A percentile compares a stretch with the other conserved stretches of the same genome.
These are phyloP conservation scores for Scenedesmus sp. DNA, from an alignment of 163 green algal species.

Conservation along the genomic window DNA sequence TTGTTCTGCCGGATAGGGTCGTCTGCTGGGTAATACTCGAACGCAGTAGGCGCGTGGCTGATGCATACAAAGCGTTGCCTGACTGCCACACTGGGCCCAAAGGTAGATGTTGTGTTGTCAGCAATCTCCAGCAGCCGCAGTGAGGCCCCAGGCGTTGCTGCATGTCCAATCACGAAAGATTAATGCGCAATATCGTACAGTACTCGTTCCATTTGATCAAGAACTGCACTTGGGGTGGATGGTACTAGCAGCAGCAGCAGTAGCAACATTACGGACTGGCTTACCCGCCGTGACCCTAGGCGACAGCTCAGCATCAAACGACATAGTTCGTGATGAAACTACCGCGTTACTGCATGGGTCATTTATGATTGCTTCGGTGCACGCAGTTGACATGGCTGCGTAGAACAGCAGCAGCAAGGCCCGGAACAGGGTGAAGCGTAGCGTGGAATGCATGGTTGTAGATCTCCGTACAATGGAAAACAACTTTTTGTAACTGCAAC, in stretches of 20 bases:
- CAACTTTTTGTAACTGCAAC: too few relatives aligned
- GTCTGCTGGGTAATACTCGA: neutral
- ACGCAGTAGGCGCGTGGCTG: neutral
- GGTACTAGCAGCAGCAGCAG: too few relatives aligned
- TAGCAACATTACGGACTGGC: too few relatives aligned
- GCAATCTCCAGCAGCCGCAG: neutral
- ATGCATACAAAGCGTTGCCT: constrained; percentile 1
- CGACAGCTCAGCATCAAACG: neutral
- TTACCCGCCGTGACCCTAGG: neutral
- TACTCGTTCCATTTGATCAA: neutral
- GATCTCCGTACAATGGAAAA: too few relatives aligned
- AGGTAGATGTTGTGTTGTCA: neutral
- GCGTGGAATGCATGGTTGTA: too few relatives aligned
- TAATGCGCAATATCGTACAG: neutral
- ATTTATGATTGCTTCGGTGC: neutral
- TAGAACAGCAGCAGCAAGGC: neutral
- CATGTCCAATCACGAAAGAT: neutral
- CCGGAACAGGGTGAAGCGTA: too few relatives aligned
- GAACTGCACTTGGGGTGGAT: too few relatives aligned
- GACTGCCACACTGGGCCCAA: neutral
- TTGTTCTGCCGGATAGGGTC: neutral
- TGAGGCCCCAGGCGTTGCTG: neutral
- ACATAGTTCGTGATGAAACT: neutral
- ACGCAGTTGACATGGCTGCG: neutral
- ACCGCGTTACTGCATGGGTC: neutral